Evolutionary conservation across 768 basidiomycete species (phyloP).

Genomic region (Amanita molliuscula): DNA sequence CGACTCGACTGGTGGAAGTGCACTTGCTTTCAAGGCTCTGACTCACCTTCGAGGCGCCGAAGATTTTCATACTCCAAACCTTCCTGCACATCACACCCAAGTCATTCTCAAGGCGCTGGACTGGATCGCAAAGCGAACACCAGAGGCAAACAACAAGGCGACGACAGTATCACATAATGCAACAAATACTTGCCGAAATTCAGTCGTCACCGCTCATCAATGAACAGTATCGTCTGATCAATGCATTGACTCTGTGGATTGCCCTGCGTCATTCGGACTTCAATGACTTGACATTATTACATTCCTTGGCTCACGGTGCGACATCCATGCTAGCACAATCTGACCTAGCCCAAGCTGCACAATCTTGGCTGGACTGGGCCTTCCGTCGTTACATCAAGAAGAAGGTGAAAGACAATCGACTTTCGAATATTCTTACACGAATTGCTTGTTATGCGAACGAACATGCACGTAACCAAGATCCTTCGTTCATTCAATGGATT

Average conservation of each 20-base stretch:
- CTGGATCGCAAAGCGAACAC: slow-evolving; percentile 43
- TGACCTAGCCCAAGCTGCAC: slow-evolving; percentile 58
- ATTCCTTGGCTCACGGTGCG: slow-evolving; percentile 58
- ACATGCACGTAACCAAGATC: slow-evolving; percentile 27
- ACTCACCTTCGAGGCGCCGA: slow-evolving; percentile 39
- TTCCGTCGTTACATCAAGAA: slow-evolving; percentile 39
- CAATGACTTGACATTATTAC: slow-evolving; percentile 47
- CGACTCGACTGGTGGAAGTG: slow-evolving; percentile 25
- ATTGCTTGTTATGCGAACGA: slow-evolving; percentile 53
- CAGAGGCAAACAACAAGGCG: slow-evolving; percentile 35
- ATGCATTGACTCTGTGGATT: slow-evolving; percentile 66
- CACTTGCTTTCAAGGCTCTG: slow-evolving; percentile 37
- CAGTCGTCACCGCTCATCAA: slow-evolving; percentile 66
- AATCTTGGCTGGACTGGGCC: slow-evolving; percentile 75
- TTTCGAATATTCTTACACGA: slow-evolving; percentile 63
- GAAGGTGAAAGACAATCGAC: slow-evolving; percentile 33
- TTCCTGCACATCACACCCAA: slow-evolving; percentile 44
- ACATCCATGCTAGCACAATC: slow-evolving; percentile 53
- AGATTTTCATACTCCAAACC: slow-evolving; percentile 47
- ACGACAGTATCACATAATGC: slow-evolving; percentile 72
- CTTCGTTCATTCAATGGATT: slow-evolving; percentile 37
- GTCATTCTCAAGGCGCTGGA: slow-evolving; percentile 43
- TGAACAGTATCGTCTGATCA: slow-evolving; percentile 70
- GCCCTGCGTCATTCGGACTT: slow-evolving; percentile 49
- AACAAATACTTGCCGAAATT: slow-evolving; percentile 58